These are phyloP conservation scores for Tuber umbilicatum DNA, from an alignment of 495 filamentous ascomycete species.

Conservation along the genomic window DNA sequence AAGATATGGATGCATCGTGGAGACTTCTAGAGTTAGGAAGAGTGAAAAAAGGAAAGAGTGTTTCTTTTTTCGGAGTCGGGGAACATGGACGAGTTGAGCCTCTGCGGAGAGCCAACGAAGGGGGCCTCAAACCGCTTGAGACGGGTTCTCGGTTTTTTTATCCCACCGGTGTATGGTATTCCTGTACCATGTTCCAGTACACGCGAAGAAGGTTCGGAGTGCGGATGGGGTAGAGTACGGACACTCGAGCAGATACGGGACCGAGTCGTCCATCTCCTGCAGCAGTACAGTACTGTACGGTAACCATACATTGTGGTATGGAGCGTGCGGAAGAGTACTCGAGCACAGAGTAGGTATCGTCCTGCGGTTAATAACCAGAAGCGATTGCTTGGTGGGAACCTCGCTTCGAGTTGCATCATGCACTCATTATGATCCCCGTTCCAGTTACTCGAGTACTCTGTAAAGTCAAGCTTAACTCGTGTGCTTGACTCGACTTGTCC, in stretches of 20 bases:
- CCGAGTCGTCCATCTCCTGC: not conserved
- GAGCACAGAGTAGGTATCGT: not conserved
- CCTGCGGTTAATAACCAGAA: conserved; percentile 8
- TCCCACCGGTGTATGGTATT: not conserved
- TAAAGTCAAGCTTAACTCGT: conserved; percentile 15
- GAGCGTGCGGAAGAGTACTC: too few species aligned
- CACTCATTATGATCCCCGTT: conserved; percentile 14
- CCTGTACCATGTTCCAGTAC: not conserved
- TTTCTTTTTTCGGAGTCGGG: conserved; percentile 1
- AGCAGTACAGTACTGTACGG: not conserved
- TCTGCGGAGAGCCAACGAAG: not conserved
- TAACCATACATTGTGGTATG: not conserved
- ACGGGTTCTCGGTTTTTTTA: conserved; percentile 2
- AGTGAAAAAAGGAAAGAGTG: not conserved
- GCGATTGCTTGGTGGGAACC: conserved; percentile 7
- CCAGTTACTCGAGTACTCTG: not conserved
- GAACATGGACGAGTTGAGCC: not conserved
- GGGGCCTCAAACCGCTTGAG: not conserved
- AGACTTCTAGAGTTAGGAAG: not conserved
- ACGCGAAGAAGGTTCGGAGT: not conserved
- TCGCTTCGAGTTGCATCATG: conserved; percentile 27
- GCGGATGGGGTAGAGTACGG: too few species aligned
- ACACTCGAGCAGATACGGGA: not conserved
- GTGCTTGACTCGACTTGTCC: conserved; percentile 11
- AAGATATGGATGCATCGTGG: not conserved